Evolutionary conservation across 1,139 yeast species (phyloP).

Genomic region (Suhomyces maxii): DNA sequence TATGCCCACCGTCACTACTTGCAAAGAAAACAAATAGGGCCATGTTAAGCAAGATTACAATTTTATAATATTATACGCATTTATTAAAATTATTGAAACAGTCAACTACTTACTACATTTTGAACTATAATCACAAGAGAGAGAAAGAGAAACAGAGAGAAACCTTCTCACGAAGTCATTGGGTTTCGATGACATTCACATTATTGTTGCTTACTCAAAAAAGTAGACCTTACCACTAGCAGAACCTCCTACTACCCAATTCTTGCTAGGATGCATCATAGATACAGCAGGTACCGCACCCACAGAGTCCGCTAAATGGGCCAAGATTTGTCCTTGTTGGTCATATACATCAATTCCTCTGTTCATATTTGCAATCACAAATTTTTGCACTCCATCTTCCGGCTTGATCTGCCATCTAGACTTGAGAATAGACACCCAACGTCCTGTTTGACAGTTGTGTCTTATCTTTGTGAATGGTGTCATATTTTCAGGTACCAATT

Average conservation of each 20-base stretch:
- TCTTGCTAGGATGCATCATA: slow-evolving; percentile 76
- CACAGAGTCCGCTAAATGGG: slow-evolving; percentile 64
- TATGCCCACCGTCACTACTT: too few species aligned
- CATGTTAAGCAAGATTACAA: too few species aligned
- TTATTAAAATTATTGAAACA: too few species aligned
- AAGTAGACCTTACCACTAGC: slow-evolving; percentile 90
- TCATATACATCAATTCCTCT: slow-evolving; percentile 80
- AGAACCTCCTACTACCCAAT: slow-evolving; percentile 92
- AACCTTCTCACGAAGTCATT: too few species aligned
- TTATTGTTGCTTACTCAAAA: slow-evolving; percentile 27
- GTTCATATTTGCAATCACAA: slow-evolving; percentile 91
- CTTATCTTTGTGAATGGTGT: slow-evolving; percentile 61
- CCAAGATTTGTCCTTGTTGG: slow-evolving; percentile 72
- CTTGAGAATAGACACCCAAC: slow-evolving; percentile 93
- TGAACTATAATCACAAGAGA: too few species aligned
- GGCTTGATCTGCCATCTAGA: slow-evolving; percentile 80
- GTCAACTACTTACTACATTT: too few species aligned
- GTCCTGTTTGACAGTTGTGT: slow-evolving; percentile 93
- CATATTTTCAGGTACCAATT: slow-evolving; percentile 34
- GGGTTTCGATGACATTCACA: too few species aligned
- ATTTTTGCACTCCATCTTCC: slow-evolving; percentile 71
- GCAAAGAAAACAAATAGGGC: too few species aligned
- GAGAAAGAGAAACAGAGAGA: too few species aligned
- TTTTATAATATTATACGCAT: too few species aligned
- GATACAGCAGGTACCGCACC: slow-evolving; percentile 93